Evolutionary conservation across 768 basidiomycete genomes (phyloP).

Genomic region (Lepiota subincarnata): DNA sequence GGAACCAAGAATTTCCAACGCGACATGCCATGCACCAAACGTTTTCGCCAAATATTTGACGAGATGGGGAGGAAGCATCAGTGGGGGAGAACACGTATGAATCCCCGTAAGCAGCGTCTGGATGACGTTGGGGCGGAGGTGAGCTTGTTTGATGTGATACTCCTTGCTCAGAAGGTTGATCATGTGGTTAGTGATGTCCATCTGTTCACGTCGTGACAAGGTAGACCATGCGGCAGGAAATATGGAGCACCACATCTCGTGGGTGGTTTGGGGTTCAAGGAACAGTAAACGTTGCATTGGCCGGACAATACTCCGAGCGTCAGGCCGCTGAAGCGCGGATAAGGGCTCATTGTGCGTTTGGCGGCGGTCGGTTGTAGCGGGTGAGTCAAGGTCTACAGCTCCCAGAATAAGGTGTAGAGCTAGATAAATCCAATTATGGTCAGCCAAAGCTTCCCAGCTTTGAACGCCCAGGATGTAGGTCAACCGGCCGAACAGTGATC

Average conservation of each 20-base stretch:
- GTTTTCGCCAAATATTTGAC: conserved; percentile 96
- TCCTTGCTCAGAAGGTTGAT: conserved; percentile 89
- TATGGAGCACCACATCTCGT: conserved; percentile 81
- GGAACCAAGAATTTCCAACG: conserved; percentile 77
- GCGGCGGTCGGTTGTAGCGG: conserved; percentile 35
- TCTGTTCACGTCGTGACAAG: conserved; percentile 82
- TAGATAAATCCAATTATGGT: conserved; percentile 92
- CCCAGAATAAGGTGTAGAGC: conserved; percentile 87
- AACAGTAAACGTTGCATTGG: conserved; percentile 82
- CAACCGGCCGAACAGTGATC: conserved; percentile 74
- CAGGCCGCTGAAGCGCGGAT: conserved; percentile 27
- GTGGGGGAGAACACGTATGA: conserved; percentile 79
- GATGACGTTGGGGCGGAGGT: conserved; percentile 86
- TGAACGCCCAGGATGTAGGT: conserved; percentile 91
- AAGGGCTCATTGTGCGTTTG: conserved; percentile 27
- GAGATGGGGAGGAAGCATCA: conserved; percentile 90
- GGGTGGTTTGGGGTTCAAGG: conserved; percentile 71
- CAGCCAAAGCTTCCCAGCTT: conserved; percentile 89
- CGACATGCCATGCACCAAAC: conserved; percentile 93
- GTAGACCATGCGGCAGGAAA: conserved; percentile 87
- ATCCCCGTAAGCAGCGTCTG: conserved; percentile 85
- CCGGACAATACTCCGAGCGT: conserved; percentile 56
- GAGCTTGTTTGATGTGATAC: conserved; percentile 86
- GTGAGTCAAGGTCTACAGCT: conserved; percentile 41
- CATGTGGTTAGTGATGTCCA: conserved; percentile 84